Evolutionary conservation across 2,329 filamentous ascomycete genomes (phyloP).

Genomic region (Orbilia ellipsospora): DNA sequence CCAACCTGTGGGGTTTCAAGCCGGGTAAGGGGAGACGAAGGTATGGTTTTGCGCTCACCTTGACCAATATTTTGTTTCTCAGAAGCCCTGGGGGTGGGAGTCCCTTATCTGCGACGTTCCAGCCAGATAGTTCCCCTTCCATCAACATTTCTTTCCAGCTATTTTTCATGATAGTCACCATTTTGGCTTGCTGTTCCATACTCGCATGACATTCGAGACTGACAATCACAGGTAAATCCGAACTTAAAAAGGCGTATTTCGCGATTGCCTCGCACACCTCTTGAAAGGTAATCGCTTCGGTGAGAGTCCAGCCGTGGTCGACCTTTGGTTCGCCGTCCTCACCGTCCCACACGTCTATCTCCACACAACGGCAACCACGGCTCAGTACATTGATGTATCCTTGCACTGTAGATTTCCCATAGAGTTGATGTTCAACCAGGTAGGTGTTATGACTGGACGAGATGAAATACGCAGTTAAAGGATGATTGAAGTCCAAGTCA

Average conservation of each 20-base stretch:
- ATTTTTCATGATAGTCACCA: slow-evolving; percentile 93
- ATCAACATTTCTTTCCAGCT: slow-evolving; percentile 83
- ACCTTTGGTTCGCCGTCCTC: slow-evolving; percentile 78
- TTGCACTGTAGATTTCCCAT: slow-evolving; percentile 71
- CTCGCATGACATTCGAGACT: slow-evolving; percentile 91
- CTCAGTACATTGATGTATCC: slow-evolving; percentile 73
- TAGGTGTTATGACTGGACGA: slow-evolving; percentile 81
- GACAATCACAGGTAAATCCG: slow-evolving; percentile 83
- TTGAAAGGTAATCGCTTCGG: slow-evolving; percentile 84
- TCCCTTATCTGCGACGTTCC: slow-evolving; percentile 58
- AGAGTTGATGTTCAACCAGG: slow-evolving; percentile 76
- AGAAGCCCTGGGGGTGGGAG: slow-evolving; percentile 79
- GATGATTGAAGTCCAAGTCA: slow-evolving; percentile 67
- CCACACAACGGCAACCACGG: slow-evolving; percentile 75
- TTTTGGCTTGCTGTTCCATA: slow-evolving; percentile 83
- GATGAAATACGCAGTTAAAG: slow-evolving; percentile 77
- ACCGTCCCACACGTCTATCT: slow-evolving; percentile 79
- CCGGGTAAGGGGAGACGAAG: neutral
- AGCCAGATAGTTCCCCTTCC: slow-evolving; percentile 69
- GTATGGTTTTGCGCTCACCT: slow-evolving; percentile 66
- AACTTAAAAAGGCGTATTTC: slow-evolving; percentile 75
- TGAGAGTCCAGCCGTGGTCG: slow-evolving; percentile 86
- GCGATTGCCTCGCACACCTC: slow-evolving; percentile 84
- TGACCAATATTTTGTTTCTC: slow-evolving; percentile 82
- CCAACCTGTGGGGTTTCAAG: neutral